Evolutionary conservation across 371 early-diverging fungal genomes (phyloP), one percentile per base, ranked within the genome.

Genomic region (Apophysomyces sp.): DNA sequence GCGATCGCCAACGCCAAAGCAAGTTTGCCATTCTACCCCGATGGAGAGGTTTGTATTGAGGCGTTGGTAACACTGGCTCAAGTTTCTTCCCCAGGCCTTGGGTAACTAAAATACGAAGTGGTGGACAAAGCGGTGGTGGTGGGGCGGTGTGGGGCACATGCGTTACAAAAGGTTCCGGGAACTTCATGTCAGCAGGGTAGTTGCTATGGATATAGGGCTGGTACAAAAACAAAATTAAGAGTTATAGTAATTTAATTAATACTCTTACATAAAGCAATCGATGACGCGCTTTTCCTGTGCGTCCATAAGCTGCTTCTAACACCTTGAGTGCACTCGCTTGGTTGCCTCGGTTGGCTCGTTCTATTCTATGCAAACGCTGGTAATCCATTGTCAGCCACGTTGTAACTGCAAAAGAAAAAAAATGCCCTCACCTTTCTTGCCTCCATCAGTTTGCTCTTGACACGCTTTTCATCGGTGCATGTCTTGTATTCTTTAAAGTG

Each of bases 101-200:
- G 0, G 15, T 44, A 1, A 78, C 60, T 1, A 81, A n/a, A 3
- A 39, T 55, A 8, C 44, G 18, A 15, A 78, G n/a, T 8, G 72
- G 69, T 8, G 61, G 62, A 36, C 73, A 81, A 0, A 81, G 41
- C 3, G 62, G 57, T 7, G 75, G 74, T 6, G 81, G 81, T 7
- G 81, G 81, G 3, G 81, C 71, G 29, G 81, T 81, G 18, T 70
- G 74, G 8, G 75, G 74, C 2, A 64, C 66, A 60, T 76, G 75
- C 5, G 78, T 62, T 4, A 76, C 66, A 28, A 78, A 61, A 4
- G 81, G 78, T 9, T 59, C 59, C 18, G 76, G 74, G n/a, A 27
- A 9, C 5, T 32, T 36, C 4, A 61, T 28, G 24, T 67, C 62
- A 8, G 57, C 49, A 4, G 71, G 71, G 27, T 58, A 54, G 37